These are phyloP conservation scores for Herpetospermum pedunculosum DNA, from an alignment of 306 rosid genomes.

Conservation along the genomic window DNA sequence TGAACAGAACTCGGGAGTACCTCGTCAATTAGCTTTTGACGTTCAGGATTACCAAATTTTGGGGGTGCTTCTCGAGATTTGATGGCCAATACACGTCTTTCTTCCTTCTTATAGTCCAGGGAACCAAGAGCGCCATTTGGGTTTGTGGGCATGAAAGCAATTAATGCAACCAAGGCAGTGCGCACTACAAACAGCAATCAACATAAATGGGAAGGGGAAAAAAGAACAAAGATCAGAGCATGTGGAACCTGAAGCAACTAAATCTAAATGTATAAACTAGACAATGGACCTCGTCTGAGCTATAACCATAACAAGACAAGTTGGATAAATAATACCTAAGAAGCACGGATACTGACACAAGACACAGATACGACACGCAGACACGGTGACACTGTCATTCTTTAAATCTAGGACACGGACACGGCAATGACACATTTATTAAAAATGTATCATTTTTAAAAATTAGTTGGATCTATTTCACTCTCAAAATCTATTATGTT, in stretches of 20 bases:
- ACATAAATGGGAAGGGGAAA: not conserved
- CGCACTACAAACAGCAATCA: constrained; percentile 45
- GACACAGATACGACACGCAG: too few relatives aligned
- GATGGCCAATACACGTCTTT: constrained; percentile 62
- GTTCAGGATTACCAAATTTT: constrained; percentile 62
- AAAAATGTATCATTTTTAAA: too few relatives aligned
- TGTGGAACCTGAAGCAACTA: not conserved
- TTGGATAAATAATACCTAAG: not conserved
- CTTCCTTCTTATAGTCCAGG: constrained; percentile 82
- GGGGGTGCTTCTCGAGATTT: constrained; percentile 84
- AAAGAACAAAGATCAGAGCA: not conserved
- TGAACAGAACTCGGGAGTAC: constrained; percentile 6
- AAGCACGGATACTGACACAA: too few relatives aligned
- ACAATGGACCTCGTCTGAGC: not conserved
- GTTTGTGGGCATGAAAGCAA: constrained; percentile 95
- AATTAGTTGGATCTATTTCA: too few relatives aligned
- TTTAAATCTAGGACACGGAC: too few relatives aligned
- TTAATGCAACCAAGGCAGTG: constrained; percentile 88
- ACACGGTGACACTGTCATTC: too few relatives aligned
- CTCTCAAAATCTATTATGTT: too few relatives aligned
- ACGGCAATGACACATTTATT: too few relatives aligned
- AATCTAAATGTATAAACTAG: not conserved
- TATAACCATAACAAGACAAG: not conserved
- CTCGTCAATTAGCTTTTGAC: constrained; percentile 73
- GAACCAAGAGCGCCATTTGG: constrained; percentile 97